These are phyloP conservation scores for Phyllosticta paracitricarpa DNA, from an alignment of 2,329 filamentous ascomycete genomes.

Conservation along the genomic window DNA sequence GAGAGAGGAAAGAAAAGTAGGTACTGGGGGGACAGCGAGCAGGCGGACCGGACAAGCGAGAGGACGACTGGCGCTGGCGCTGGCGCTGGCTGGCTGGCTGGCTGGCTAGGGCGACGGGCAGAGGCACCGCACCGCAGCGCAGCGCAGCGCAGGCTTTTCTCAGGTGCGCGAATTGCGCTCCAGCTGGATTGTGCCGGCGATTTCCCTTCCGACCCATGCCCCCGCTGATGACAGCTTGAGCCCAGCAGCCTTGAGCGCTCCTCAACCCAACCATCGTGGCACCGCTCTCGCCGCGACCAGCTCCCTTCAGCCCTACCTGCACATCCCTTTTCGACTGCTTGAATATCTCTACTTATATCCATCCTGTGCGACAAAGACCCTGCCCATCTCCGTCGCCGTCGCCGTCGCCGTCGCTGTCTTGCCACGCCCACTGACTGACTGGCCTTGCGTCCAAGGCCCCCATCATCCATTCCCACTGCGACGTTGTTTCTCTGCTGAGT, in stretches of 20 bases:
- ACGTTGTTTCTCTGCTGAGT: no score
- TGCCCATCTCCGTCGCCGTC: no score
- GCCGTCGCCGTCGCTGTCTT: no score
- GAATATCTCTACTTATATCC: no score
- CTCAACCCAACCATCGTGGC: background rate
- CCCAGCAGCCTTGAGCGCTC: background rate
- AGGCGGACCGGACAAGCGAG: background rate
- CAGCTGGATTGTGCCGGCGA: constrained; percentile 6
- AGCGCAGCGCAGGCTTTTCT: constrained; percentile 1
- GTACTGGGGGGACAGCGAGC: background rate
- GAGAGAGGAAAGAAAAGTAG: background rate
- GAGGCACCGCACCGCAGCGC: background rate
- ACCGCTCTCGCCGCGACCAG: background rate
- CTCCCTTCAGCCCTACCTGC: background rate
- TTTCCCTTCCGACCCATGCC: background rate
- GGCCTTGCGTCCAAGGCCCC: no score
- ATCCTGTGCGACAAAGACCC: no score
- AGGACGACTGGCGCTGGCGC: background rate
- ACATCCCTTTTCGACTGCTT: background rate
- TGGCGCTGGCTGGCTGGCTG: no score
- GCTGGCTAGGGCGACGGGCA: no score
- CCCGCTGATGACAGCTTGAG: background rate
- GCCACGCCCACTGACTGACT: no score
- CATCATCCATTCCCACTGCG: no score
- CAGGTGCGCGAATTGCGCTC: constrained; percentile 9